A percentile compares a stretch with the other conserved stretches of the same genome.
Evolutionary conservation across 306 rosid genomes (phyloP).

Genomic region (Acacia melanoxylon): DNA sequence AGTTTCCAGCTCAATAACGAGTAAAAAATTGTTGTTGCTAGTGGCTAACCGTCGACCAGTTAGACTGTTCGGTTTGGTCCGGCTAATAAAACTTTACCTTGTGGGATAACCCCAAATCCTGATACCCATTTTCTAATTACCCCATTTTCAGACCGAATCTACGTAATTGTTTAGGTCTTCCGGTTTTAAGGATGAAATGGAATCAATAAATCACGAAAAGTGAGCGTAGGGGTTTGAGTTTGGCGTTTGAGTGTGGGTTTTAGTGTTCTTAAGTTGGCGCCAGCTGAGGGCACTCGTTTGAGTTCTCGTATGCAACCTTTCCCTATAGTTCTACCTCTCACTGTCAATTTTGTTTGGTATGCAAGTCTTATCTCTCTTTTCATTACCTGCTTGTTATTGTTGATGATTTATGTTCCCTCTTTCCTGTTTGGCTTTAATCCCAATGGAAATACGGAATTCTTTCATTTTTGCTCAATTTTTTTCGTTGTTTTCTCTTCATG

Average conservation of each 20-base stretch:
- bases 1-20: no score
- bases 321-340: background rate
- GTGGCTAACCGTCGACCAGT: no score
- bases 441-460: background rate
- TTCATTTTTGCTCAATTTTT: slow-evolving; percentile 7
- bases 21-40: no score
- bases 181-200: background rate
- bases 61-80: no score
- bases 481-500: background rate
- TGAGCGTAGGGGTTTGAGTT: background rate
- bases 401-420: background rate
- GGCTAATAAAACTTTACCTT: no score
- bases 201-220: background rate
- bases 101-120: no score
- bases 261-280: background rate
- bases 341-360: background rate
- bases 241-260: background rate
- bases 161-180: background rate
- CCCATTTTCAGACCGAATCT: background rate
- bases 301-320: background rate
- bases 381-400: background rate
- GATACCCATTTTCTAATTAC: no score
- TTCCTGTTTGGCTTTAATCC: background rate
- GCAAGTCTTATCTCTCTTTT: background rate
- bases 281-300: background rate